phyloP scores from a whole-genome alignment of 1,284 basidiomycete species.

The Tetrapyrgos nigripes region DNA sequence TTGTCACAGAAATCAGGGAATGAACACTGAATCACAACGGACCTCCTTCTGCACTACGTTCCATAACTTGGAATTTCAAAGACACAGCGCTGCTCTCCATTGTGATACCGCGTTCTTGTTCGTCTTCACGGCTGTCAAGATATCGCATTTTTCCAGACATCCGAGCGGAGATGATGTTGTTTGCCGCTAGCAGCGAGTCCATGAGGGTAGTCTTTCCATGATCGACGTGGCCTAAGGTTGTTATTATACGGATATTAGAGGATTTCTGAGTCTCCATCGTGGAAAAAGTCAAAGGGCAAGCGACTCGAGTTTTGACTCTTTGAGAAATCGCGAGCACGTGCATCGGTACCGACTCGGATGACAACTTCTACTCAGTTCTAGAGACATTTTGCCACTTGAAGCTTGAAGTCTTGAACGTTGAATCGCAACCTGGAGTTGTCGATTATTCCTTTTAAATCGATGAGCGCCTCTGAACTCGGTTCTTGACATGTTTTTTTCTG shows the following conservation, averaged over 20 bases:
- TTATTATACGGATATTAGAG: slow-evolving; percentile 74
- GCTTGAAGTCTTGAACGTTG: too few species aligned
- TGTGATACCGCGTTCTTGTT: slow-evolving; percentile 97
- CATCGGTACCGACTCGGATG: too few species aligned
- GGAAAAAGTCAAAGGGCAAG: neutral
- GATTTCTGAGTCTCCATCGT: slow-evolving; percentile 56
- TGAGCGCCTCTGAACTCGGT: too few species aligned
- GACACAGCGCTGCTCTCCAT: slow-evolving; percentile 98
- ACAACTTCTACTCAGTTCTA: too few species aligned
- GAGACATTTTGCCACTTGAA: too few species aligned
- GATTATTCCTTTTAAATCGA: too few species aligned
- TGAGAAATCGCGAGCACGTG: neutral
- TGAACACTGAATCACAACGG: slow-evolving; percentile 20
- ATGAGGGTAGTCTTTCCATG: slow-evolving; percentile 97
- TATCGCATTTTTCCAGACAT: slow-evolving; percentile 98
- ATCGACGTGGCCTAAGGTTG: slow-evolving; percentile 86
- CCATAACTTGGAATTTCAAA: slow-evolving; percentile 81
- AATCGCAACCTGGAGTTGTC: too few species aligned
- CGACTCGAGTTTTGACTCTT: neutral
- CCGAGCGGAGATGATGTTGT: slow-evolving; percentile 95
- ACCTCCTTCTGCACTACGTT: slow-evolving; percentile 53
- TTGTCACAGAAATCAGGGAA: slow-evolving; percentile 29
- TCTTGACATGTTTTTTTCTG: too few species aligned
- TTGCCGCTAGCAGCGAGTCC: slow-evolving; percentile 94
- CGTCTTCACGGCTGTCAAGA: slow-evolving; percentile 95